These are phyloP conservation scores for Nicotiana tabacum DNA, from an alignment of 257 asterid species.

Conservation along the genomic window DNA sequence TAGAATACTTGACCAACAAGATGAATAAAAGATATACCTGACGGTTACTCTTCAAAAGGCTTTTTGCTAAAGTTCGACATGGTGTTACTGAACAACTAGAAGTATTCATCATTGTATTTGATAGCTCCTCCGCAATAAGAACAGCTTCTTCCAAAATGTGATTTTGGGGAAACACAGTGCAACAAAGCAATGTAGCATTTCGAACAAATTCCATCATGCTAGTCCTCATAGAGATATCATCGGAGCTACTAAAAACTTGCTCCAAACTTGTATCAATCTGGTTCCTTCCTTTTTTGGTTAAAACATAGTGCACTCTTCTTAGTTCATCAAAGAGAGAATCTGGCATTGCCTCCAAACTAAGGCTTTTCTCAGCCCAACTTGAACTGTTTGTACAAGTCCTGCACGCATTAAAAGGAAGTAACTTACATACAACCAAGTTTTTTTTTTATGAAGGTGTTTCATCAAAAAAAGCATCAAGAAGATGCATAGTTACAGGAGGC, in stretches of 20 bases:
- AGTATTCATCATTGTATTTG: constrained; percentile 58
- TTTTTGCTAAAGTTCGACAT: constrained; percentile 83
- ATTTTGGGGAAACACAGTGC: constrained; percentile 70
- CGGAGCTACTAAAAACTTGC: constrained; percentile 43
- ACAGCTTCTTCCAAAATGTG: constrained; percentile 85
- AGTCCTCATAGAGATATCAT: constrained; percentile 57
- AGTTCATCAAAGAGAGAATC: constrained; percentile 53
- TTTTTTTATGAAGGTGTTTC: too few relatives aligned
- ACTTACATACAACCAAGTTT: not conserved
- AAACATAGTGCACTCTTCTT: constrained; percentile 40
- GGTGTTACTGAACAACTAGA: constrained; percentile 59
- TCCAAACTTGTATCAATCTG: constrained; percentile 43
- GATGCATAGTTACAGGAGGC: too few relatives aligned
- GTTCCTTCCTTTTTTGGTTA: constrained; percentile 30
- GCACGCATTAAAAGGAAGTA: constrained; percentile 18
- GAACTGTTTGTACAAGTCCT: constrained; percentile 94
- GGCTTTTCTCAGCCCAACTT: constrained; percentile 65
- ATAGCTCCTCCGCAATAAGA: constrained; percentile 89
- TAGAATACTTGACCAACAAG: not conserved
- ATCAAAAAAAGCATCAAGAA: too few relatives aligned
- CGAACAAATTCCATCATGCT: constrained; percentile 75
- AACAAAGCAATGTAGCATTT: constrained; percentile 72
- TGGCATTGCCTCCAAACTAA: constrained; percentile 63
- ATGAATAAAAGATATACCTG: constrained; percentile 49
- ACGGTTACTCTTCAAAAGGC: constrained; percentile 70